A percentile compares a stretch with the other conserved stretches of the same genome.
phyloP scores from a whole-genome alignment of 2,329 filamentous ascomycete species.

The Fusarium camptoceras region DNA sequence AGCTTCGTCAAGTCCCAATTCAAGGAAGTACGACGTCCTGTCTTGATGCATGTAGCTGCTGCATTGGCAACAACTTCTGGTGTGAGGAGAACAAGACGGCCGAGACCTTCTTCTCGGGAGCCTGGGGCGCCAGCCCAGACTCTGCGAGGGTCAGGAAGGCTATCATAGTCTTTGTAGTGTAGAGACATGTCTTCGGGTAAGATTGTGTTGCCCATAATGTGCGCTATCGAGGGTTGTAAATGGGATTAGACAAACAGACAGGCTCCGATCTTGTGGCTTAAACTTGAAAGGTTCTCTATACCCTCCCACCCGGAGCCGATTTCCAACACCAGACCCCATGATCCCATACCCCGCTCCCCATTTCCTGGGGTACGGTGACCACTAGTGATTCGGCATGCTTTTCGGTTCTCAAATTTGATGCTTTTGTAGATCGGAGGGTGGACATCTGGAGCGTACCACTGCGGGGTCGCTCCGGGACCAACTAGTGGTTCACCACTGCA shows the following conservation, averaged over 20 bases:
- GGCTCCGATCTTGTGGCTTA: background rate
- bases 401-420: background rate
- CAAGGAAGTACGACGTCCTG: background rate
- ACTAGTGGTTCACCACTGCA: background rate
- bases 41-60: conserved; percentile 5
- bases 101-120: background rate
- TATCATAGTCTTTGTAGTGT: background rate
- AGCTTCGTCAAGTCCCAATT: conserved; percentile 11
- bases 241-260: background rate
- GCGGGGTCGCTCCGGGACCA: background rate
- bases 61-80: conserved; percentile 4
- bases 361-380: background rate
- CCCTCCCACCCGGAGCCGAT: background rate
- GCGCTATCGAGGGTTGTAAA: fast-evolving
- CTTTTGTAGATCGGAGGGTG: fast-evolving
- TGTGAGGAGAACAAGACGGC: conserved; percentile 2
- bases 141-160: background rate
- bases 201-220: background rate
- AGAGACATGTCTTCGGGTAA: background rate
- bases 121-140: conserved; percentile 1
- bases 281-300: background rate
- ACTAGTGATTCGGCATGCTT: background rate
- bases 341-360: background rate
- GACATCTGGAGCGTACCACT: background rate
- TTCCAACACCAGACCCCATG: background rate